Conservation (phyloP, 306 rosid genomes). For the Cercis canadensis region DNA sequence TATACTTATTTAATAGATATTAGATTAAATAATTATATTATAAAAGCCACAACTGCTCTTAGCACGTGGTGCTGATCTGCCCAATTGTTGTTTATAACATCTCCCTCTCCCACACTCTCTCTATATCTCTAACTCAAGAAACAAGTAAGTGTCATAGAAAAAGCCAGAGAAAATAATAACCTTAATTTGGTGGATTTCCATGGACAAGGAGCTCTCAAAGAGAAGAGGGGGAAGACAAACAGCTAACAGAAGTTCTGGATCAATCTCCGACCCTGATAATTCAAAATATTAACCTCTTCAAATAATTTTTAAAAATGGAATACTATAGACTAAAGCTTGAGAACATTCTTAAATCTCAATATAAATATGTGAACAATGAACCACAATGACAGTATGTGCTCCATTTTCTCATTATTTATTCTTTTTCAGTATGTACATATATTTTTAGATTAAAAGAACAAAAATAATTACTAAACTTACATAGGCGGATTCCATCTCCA, state of each 20-base stretch:
- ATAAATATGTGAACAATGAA: background rate
- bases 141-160: constrained; percentile 12
- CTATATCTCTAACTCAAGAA: constrained; percentile 23
- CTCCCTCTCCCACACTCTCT: too few species aligned
- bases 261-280: constrained; percentile 80
- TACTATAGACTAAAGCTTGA: constrained; percentile 28
- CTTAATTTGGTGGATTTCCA: constrained; percentile 98
- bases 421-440: constrained; percentile 18
- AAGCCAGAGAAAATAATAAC: constrained; percentile 42
- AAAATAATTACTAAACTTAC: constrained; percentile 59
- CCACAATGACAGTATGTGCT: background rate
- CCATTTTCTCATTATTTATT: constrained; percentile 4
- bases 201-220: constrained; percentile 89
- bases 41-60: too few species aligned
- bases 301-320: constrained; percentile 20
- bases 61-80: too few species aligned
- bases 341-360: constrained; percentile 7
- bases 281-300: constrained; percentile 33
- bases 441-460: constrained; percentile 19
- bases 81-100: too few species aligned
- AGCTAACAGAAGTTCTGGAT: constrained; percentile 86
- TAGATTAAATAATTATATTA: too few species aligned
- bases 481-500: constrained; percentile 91
- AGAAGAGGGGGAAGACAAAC: constrained; percentile 98
- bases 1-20: too few species aligned